Conservation (phyloP, 1,284 basidiomycete genomes). For the Ustilago curta region DNA sequence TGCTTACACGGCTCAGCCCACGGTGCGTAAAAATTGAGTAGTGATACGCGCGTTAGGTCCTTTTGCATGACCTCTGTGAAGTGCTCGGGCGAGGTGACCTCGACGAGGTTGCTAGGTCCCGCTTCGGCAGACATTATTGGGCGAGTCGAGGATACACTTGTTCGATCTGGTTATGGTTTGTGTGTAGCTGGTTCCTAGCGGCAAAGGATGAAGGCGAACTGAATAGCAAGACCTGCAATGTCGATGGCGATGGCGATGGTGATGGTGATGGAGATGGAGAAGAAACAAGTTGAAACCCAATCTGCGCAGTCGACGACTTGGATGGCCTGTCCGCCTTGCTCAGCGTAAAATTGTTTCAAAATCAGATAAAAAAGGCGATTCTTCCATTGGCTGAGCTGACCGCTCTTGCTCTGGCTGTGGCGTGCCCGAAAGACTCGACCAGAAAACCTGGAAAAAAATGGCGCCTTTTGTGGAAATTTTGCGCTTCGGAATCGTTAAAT, state of each 20-base stretch:
- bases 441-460: background rate
- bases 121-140: slow-evolving; percentile 26
- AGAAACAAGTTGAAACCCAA: background rate
- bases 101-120: slow-evolving; percentile 53
- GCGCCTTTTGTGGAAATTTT: slow-evolving; percentile 1
- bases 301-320: background rate
- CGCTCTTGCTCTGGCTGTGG: too few relatives aligned
- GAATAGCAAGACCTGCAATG: background rate
- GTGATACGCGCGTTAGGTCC: slow-evolving; percentile 63
- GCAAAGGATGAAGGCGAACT: background rate
- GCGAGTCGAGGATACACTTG: background rate
- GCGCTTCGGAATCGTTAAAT: background rate
- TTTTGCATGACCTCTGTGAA: slow-evolving; percentile 62
- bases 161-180: background rate
- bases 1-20: slow-evolving; percentile 69
- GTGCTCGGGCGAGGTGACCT: slow-evolving; percentile 67
- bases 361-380: slow-evolving; percentile 25
- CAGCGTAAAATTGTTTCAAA: slow-evolving; percentile 1
- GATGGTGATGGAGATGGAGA: slow-evolving; percentile 1
- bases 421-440: too few relatives aligned
- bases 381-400: slow-evolving; percentile 4
- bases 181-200: background rate
- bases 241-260: slow-evolving; percentile 4
- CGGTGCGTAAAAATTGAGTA: slow-evolving; percentile 69
- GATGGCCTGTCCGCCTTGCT: slow-evolving; percentile 2